Percentiles rank a stretch among this genome's conserved stretches.
phyloP scores from a whole-genome alignment of 768 basidiomycete genomes.

The Calvatia gigantea region DNA sequence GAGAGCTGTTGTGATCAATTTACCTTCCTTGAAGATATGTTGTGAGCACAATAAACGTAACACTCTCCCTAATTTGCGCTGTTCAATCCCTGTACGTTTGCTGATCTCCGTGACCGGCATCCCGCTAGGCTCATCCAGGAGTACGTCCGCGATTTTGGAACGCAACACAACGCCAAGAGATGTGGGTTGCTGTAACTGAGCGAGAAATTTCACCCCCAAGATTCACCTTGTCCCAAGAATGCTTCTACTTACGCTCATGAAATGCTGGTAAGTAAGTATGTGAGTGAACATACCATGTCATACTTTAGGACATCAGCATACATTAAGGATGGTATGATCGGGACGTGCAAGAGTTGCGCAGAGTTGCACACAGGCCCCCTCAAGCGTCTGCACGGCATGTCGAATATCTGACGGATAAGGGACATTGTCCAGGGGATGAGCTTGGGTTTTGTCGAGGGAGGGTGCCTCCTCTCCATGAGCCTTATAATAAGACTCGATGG shows the following conservation, averaged over 20 bases:
- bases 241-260: conserved; percentile 11
- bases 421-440: conserved; percentile 30
- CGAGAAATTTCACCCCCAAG: too few relatives aligned
- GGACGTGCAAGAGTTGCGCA: conserved; percentile 22
- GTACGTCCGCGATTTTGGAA: conserved; percentile 30
- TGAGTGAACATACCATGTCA: background rate
- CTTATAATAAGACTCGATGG: conserved; percentile 15
- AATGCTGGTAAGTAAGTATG: background rate
- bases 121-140: conserved; percentile 28
- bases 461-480: conserved; percentile 24
- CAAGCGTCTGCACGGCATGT: conserved; percentile 24
- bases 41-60: conserved; percentile 31
- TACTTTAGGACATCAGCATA: conserved; percentile 12
- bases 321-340: conserved; percentile 24
- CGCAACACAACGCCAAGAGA: conserved; percentile 27
- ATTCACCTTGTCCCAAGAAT: too few relatives aligned
- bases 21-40: conserved; percentile 37
- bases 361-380: conserved; percentile 26
- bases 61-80: conserved; percentile 29
- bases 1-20: too few relatives aligned
- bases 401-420: conserved; percentile 12
- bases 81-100: conserved; percentile 22
- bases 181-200: conserved; percentile 22
- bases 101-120: conserved; percentile 27
- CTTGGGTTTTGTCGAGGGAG: conserved; percentile 26